A percentile compares a stretch with the other conserved stretches of the same genome.
Conservation (phyloP, 1,139 yeast species). For the Spencermartinsiella ligniputridi region DNA sequence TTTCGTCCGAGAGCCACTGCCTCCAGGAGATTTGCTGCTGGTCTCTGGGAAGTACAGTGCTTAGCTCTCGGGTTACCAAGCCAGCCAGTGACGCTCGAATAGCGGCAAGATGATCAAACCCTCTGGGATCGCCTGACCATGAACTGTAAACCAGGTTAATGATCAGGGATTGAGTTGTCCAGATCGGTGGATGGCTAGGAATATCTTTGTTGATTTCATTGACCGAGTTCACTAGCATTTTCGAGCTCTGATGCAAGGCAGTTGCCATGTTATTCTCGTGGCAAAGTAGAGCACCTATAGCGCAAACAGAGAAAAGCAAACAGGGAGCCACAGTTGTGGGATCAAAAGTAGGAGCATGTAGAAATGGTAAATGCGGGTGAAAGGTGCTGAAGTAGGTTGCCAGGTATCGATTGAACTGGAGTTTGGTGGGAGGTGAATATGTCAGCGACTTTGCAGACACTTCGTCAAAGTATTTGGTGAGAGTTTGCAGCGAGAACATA, state of each 20-base stretch:
- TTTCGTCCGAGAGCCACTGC: slow-evolving; percentile 32
- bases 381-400: slow-evolving; percentile 32
- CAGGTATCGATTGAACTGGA: slow-evolving; percentile 31
- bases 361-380: slow-evolving; percentile 35
- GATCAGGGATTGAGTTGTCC: slow-evolving; percentile 32
- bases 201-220: slow-evolving; percentile 22
- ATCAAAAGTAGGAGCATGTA: slow-evolving; percentile 33
- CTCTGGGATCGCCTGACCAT: slow-evolving; percentile 33
- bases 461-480: slow-evolving; percentile 18
- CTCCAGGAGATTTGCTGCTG: slow-evolving; percentile 19
- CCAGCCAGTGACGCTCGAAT: slow-evolving; percentile 25
- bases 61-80: slow-evolving; percentile 12
- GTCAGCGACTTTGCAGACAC: slow-evolving; percentile 11
- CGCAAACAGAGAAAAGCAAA: slow-evolving; percentile 32
- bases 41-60: not conserved
- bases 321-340: slow-evolving; percentile 30
- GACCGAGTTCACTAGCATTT: slow-evolving; percentile 23
- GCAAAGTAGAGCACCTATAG: slow-evolving; percentile 34
- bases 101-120: slow-evolving; percentile 28
- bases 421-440: slow-evolving; percentile 23
- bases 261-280: slow-evolving; percentile 29
- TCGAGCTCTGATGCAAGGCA: slow-evolving; percentile 26
- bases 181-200: slow-evolving; percentile 23
- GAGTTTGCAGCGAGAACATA: slow-evolving; percentile 17
- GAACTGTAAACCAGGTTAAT: slow-evolving; percentile 29